These are phyloP conservation scores for Chloranthus sessilifolius DNA, from an alignment of 164 flowering plant species.

Conservation along the genomic window DNA sequence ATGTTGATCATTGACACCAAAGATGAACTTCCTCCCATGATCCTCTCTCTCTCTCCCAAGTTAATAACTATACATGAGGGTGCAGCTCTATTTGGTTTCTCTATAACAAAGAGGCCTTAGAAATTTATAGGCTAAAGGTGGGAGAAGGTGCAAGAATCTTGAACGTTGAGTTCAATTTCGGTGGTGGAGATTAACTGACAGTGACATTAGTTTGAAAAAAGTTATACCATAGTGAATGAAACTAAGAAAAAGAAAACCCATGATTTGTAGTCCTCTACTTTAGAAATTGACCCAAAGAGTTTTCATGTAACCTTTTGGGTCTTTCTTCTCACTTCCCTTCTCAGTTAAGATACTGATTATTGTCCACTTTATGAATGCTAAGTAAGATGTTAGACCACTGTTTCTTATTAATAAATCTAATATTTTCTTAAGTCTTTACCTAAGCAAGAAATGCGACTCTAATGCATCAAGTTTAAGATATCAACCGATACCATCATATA, in stretches of 20 bases:
- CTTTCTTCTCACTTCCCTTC: neutral
- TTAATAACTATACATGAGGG: neutral
- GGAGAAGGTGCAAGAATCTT: neutral
- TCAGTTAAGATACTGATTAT: too few species aligned
- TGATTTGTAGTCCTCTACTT: constrained; percentile 6
- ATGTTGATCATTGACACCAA: neutral
- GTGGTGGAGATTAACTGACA: neutral
- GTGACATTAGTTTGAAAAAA: neutral
- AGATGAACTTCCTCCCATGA: neutral
- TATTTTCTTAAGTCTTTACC: too few species aligned
- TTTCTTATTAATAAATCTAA: too few species aligned
- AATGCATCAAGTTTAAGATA: too few species aligned
- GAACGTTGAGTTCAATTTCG: neutral
- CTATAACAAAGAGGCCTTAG: neutral
- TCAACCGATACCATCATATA: too few species aligned
- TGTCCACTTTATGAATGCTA: too few species aligned
- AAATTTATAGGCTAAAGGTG: neutral
- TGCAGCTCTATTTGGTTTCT: neutral
- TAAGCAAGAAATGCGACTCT: too few species aligned
- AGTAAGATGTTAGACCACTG: too few species aligned
- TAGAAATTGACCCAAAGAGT: neutral
- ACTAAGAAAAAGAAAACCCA: neutral
- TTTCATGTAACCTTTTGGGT: neutral
- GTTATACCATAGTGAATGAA: too few species aligned
- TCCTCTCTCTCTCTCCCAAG: neutral